A percentile compares a stretch with the other conserved stretches of the same genome.
Evolutionary conservation across 2,329 filamentous ascomycete genomes (phyloP).

Genomic region (Penicillium sp.): DNA sequence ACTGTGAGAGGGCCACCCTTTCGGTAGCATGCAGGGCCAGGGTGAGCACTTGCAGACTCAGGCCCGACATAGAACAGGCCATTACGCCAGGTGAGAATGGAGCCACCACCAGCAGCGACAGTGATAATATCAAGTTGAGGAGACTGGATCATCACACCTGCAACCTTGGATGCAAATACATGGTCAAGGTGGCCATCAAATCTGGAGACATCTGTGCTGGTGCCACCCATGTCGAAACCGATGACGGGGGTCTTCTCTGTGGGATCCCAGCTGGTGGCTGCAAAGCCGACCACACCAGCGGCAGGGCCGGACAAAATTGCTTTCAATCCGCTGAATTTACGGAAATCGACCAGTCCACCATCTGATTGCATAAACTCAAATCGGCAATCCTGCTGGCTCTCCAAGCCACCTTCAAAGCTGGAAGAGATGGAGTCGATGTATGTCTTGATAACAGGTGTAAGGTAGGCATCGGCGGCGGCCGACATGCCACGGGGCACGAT

Average conservation of each 20-base stretch:
- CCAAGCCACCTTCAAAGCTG: constrained; percentile 77
- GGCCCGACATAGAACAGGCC: constrained; percentile 90
- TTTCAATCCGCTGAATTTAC: constrained; percentile 74
- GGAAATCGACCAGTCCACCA: constrained; percentile 60
- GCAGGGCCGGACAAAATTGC: constrained; percentile 89
- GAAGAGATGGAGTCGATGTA: constrained; percentile 59
- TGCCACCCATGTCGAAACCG: constrained; percentile 95
- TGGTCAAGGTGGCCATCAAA: constrained; percentile 89
- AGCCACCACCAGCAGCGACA: constrained; percentile 77
- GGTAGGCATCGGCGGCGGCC: constrained; percentile 74
- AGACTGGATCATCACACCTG: constrained; percentile 89
- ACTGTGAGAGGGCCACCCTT: constrained; percentile 89
- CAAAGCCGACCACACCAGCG: constrained; percentile 92
- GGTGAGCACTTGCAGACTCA: constrained; percentile 86
- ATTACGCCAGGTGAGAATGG: constrained; percentile 76
- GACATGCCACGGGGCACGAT: constrained; percentile 74
- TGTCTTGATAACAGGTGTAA: constrained; percentile 74
- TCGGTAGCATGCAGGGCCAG: constrained; percentile 86
- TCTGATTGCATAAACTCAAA: constrained; percentile 98
- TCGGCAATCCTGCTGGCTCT: constrained; percentile 67
- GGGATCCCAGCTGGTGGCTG: constrained; percentile 83
- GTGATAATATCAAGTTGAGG: constrained; percentile 94
- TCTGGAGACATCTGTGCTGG: constrained; percentile 81
- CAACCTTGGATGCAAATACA: constrained; percentile 90
- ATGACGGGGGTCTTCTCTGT: constrained; percentile 82